Evolutionary conservation across 2,329 filamentous ascomycete species (phyloP).

Genomic region (Furcasterigmium sp.): DNA sequence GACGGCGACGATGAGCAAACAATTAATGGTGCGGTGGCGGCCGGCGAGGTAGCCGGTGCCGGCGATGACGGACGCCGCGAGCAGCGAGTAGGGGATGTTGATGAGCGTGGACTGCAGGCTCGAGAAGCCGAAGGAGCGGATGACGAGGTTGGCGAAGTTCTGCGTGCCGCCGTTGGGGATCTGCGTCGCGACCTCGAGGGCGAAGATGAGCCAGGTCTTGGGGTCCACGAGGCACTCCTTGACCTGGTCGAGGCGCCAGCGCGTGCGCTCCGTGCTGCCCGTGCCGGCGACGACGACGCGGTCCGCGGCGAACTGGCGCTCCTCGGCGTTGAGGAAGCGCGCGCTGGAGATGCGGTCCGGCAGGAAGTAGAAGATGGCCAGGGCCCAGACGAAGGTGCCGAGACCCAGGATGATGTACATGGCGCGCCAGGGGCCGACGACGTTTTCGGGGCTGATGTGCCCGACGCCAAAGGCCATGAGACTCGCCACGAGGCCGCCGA

Average conservation of each 20-base stretch:
- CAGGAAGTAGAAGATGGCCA: slow-evolving; percentile 41
- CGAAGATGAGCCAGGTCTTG: slow-evolving; percentile 56
- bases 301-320: slow-evolving; percentile 41
- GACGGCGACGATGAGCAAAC: slow-evolving; percentile 43
- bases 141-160: slow-evolving; percentile 53
- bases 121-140: slow-evolving; percentile 51
- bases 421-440: slow-evolving; percentile 47
- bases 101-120: slow-evolving; percentile 49
- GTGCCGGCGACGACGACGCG: slow-evolving; percentile 45
- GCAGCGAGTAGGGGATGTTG: slow-evolving; percentile 53
- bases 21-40: slow-evolving; percentile 44
- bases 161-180: slow-evolving; percentile 60
- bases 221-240: slow-evolving; percentile 50
- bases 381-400: slow-evolving; percentile 44
- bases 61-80: slow-evolving; percentile 41
- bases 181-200: slow-evolving; percentile 45
- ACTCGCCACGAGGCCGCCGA: slow-evolving; percentile 41
- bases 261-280: slow-evolving; percentile 41
- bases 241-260: slow-evolving; percentile 46
- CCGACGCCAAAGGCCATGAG: slow-evolving; percentile 51
- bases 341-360: slow-evolving; percentile 51
- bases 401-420: slow-evolving; percentile 53
- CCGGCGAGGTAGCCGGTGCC: slow-evolving; percentile 46
- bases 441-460: slow-evolving; percentile 37
- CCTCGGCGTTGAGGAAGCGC: slow-evolving; percentile 48